Conservation (phyloP, 2,329 filamentous ascomycete genomes). For the Fusarium sp. region DNA sequence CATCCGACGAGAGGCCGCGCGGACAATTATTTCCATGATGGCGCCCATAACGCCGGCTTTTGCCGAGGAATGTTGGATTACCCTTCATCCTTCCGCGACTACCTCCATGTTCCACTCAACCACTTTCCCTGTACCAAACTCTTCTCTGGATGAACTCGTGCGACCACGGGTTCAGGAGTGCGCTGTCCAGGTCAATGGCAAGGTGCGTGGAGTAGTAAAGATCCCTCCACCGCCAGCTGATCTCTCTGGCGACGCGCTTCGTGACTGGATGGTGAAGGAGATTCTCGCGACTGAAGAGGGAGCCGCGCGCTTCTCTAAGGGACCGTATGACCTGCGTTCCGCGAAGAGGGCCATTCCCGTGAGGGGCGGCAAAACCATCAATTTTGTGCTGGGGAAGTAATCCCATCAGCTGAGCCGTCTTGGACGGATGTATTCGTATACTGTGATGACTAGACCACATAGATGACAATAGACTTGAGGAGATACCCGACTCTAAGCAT, state of each 20-base stretch:
- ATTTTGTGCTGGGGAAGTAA: slow-evolving; percentile 71
- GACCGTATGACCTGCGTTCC: slow-evolving; percentile 57
- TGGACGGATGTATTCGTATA: background rate
- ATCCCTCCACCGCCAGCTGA: slow-evolving; percentile 65
- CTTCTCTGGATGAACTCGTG: slow-evolving; percentile 59
- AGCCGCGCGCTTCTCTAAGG: slow-evolving; percentile 64
- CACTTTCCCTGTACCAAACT: slow-evolving; percentile 70
- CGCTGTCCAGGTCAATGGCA: slow-evolving; percentile 86
- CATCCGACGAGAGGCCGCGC: slow-evolving; percentile 63
- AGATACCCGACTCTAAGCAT: background rate
- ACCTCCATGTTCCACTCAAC: slow-evolving; percentile 59
- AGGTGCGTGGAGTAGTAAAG: slow-evolving; percentile 74
- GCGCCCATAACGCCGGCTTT: slow-evolving; percentile 85
- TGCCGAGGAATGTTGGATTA: slow-evolving; percentile 82
- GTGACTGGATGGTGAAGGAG: slow-evolving; percentile 70
- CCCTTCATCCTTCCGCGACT: slow-evolving; percentile 57
- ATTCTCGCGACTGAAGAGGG: slow-evolving; percentile 73
- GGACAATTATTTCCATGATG: slow-evolving; percentile 75
- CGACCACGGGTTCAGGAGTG: slow-evolving; percentile 64
- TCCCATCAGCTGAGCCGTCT: background rate
- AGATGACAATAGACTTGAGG: background rate
- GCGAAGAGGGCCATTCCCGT: slow-evolving; percentile 77
- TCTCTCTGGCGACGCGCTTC: slow-evolving; percentile 59
- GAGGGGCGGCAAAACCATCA: slow-evolving; percentile 75
- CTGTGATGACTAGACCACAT: background rate